Percentiles rank a stretch among this genome's conserved stretches.
Evolutionary conservation across 2,329 filamentous ascomycete species (phyloP).

Genomic region (Dactylellina parvicollis): DNA sequence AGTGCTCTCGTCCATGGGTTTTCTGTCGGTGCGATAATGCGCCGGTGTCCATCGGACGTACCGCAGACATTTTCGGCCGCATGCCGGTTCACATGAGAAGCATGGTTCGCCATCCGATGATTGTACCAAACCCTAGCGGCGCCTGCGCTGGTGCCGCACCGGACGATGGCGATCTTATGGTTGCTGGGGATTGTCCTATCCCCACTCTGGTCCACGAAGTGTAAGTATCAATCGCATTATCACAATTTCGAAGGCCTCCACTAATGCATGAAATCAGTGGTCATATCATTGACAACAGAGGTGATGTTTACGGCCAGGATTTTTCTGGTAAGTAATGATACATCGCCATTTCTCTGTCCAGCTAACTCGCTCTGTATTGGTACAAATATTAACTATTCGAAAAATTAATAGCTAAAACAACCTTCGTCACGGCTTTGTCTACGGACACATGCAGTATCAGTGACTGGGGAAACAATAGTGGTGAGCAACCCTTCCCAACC

Average conservation of each 20-base stretch:
- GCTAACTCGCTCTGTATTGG: not conserved
- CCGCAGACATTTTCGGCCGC: constrained; percentile 40
- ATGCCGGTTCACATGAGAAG: constrained; percentile 43
- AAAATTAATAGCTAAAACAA: constrained; percentile 18
- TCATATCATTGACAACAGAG: constrained; percentile 40
- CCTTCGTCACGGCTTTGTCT: constrained; percentile 17
- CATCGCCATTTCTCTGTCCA: not conserved
- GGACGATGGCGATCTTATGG: constrained; percentile 37
- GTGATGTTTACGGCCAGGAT: constrained; percentile 36
- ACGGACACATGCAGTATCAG: constrained; percentile 37
- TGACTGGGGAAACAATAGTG: constrained; percentile 23
- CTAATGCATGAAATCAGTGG: constrained; percentile 11
- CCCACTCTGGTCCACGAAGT: constrained; percentile 25
- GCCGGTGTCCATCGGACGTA: constrained; percentile 32
- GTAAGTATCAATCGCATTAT: constrained; percentile 7
- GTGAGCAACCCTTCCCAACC: not conserved
- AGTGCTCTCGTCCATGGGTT: constrained; percentile 48
- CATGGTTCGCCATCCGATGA: constrained; percentile 45
- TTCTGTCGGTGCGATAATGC: constrained; percentile 42
- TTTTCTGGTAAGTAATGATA: constrained; percentile 24
- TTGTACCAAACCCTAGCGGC: constrained; percentile 31
- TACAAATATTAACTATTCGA: not conserved
- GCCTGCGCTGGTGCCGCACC: constrained; percentile 32
- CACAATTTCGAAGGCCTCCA: not conserved
- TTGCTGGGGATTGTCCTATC: constrained; percentile 39